phyloP scores from a whole-genome alignment of 2,329 filamentous ascomycete species.

The Hypomyces rosellus region DNA sequence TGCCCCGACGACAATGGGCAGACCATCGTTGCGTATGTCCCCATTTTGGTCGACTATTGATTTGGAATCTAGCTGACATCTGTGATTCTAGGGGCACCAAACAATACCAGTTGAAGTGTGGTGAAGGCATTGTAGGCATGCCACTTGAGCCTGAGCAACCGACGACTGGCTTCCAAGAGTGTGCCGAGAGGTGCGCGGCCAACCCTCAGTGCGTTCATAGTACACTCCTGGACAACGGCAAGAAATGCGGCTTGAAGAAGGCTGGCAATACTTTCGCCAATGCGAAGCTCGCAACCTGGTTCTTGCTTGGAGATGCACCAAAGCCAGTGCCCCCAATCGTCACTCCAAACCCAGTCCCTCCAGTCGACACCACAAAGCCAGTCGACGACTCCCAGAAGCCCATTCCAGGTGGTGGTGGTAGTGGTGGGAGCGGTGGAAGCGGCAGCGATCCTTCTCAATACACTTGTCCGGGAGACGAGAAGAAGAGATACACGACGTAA shows the following conservation, averaged over 20 bases:
- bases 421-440: background rate
- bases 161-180: background rate
- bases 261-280: background rate
- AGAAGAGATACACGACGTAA: constrained; percentile 6
- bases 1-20: background rate
- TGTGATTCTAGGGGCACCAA: background rate
- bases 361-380: background rate
- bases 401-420: background rate
- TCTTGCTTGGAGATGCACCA: background rate
- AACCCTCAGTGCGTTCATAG: background rate
- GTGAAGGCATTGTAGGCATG: background rate
- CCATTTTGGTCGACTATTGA: background rate
- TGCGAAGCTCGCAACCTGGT: too few species aligned
- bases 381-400: background rate
- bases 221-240: background rate
- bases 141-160: background rate
- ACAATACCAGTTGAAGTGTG: background rate
- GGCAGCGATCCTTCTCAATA: background rate
- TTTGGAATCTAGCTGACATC: background rate
- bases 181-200: constrained; percentile 1
- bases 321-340: background rate
- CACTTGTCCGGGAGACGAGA: background rate
- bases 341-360: background rate
- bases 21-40: background rate
- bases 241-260: constrained; percentile 1